Base-by-base conservation (phyloP, 2,329 filamentous ascomycete species). In the Ambrosiella xylebori region DNA sequence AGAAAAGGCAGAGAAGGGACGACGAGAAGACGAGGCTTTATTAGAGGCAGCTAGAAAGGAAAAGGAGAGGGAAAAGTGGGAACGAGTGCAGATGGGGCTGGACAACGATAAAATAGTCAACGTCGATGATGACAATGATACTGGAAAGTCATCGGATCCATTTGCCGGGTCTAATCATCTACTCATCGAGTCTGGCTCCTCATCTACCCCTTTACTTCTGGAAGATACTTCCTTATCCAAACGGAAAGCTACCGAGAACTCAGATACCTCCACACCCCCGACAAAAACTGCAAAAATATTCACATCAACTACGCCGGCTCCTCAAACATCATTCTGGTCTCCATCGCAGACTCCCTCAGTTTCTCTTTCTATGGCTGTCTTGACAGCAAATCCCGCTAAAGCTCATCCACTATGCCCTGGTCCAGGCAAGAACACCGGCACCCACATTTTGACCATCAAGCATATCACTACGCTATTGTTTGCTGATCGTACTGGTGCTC, bases 241-340 rank as follows among this genome's bases (percentile, higher is more conserved):
- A 53, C 51, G 51, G 12, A 53, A 53, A 53, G 35, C 27, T 13
- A 7, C 13, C 11, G 15, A 15, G 27, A 4, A 15, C 9, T 7
- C 17, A 9, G 12, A 27, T 13, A 11, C 51, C 51, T 12, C 51
- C 27, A n/a, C 35, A 11, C 51, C 51, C 7, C 35, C 51, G 15
- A n/a, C 51, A 27, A 53, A 53, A 47, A 6, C n/a, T 15, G 13
- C 44, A 13, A 13, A 17, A 15, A 8, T 1, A 13, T 47, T 11
- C 19, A 15, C 44, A n/a, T 37, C 36, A 15, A n/a, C 35, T 12
- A 7, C 27, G 12, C 51, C 35, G 15, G 13, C 45, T 47, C 19
- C 78, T 13, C 72, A 95, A 0, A 87, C 88, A 0, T 94, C 88
- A 0, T 97, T 97, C 71, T 97, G 91, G 93, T 85, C 91, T 1